Conservation (phyloP, 2,329 filamentous ascomycete genomes). For the Colletotrichum lindemuthianum region DNA sequence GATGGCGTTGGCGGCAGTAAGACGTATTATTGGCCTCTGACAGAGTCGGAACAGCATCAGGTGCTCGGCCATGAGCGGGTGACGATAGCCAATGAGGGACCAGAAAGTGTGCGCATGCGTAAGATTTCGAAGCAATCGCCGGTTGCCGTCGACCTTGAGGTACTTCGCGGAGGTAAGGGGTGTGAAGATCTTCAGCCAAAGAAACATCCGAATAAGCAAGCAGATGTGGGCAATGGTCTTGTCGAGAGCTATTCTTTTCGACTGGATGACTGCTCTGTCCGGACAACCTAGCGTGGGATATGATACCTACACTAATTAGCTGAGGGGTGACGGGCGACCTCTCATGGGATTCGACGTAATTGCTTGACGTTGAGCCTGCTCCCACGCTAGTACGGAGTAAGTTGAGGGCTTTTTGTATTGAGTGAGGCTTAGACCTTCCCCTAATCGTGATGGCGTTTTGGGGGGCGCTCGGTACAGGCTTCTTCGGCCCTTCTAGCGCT, state of each 20-base stretch:
- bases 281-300: constrained; percentile 23
- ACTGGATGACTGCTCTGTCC: constrained; percentile 19
- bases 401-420: constrained; percentile 34
- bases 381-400: constrained; percentile 12
- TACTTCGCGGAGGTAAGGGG: constrained; percentile 1
- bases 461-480: constrained; percentile 31
- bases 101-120: background rate
- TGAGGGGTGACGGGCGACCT: constrained; percentile 21
- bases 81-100: constrained; percentile 3
- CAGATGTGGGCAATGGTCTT: constrained; percentile 14
- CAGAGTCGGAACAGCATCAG: constrained; percentile 25
- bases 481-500: constrained; percentile 36
- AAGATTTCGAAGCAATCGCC: background rate
- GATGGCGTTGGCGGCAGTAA: constrained; percentile 22
- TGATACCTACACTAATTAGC: background rate
- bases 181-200: background rate
- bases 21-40: constrained; percentile 8
- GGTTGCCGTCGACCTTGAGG: constrained; percentile 7
- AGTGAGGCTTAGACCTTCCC: constrained; percentile 35
- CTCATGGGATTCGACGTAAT: constrained; percentile 16
- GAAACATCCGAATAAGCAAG: constrained; percentile 2
- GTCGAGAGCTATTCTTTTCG: background rate
- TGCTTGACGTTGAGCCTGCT: constrained; percentile 17
- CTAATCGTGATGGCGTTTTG: constrained; percentile 21
- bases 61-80: constrained; percentile 12